Evolutionary conservation across 768 basidiomycete genomes (phyloP), one percentile per base, ranked within the genome.

Genomic region (Agrocybe pediades): DNA sequence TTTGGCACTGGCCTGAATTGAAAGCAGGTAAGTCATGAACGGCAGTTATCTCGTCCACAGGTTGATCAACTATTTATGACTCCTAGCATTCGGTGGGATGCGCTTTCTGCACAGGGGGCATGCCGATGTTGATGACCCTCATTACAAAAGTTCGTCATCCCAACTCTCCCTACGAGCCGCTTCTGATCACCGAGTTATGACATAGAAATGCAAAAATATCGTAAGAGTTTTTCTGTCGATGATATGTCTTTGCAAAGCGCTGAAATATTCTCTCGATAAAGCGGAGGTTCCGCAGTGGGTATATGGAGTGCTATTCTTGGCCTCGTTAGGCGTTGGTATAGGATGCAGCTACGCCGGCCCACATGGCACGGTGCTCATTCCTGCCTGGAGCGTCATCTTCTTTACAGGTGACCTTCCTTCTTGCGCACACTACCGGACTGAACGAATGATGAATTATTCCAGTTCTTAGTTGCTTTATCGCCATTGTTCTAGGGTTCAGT

Each of bases 201-300:
- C n/a, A 17, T 29, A 78, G 77, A 72, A 50, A 82, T 83, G 78
- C 68, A 72, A 55, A 77, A 76, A 53, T 83, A 83, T 56, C 65
- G 68, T 70, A 64, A 29, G 62, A 41, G 1, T 41, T 49, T 1
- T 44, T 40, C 9, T 25, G 6, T 25, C 29, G 9, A 30, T 24
- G 20, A 20, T n/a, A 25, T 7, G 11, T 26, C 16, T 2, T 46
- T n/a, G n/a, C n/a, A n/a, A 15, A 9, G 29, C 23, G 40, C 19
- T 26, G 21, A 30, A 24, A 42, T 9, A 26, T 36, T 46, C 20
- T 16, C 27, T 25, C 43, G 15, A 25, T 16, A 20, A 26, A 64
- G 62, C 67, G 13, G 81, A 83, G 59, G 81, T 81, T 1, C 82
- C 82, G 9, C 76, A 78, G 57, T 82, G 76, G 77, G 81, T 74